These are phyloP conservation scores for Colletotrichum sansevieriae DNA, from an alignment of 2,329 filamentous ascomycete genomes.

Conservation along the genomic window DNA sequence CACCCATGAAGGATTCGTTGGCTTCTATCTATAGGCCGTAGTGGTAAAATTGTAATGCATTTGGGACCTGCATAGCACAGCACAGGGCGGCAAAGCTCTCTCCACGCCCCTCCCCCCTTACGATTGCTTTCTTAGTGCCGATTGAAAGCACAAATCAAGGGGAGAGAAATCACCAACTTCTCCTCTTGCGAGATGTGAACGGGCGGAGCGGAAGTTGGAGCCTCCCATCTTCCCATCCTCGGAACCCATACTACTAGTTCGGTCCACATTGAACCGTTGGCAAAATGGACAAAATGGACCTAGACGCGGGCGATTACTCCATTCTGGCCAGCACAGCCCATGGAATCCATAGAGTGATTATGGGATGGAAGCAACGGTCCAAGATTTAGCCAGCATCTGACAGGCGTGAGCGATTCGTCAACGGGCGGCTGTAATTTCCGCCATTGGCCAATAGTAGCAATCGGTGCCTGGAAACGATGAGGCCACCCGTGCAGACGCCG, in stretches of 20 bases:
- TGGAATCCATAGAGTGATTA: conserved; percentile 5
- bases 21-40: conserved; percentile 4
- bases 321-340: conserved; percentile 39
- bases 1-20: conserved; percentile 23
- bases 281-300: conserved; percentile 31
- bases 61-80: conserved; percentile 2
- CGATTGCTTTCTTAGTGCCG: background rate
- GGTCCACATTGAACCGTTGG: conserved; percentile 14
- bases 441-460: conserved; percentile 22
- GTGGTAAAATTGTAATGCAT: background rate
- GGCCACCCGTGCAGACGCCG: background rate
- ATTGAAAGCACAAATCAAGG: background rate
- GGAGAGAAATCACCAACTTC: no score
- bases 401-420: conserved; percentile 39
- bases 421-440: conserved; percentile 40
- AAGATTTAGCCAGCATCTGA: conserved; percentile 38
- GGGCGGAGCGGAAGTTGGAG: conserved; percentile 10
- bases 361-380: conserved; percentile 24
- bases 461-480: conserved; percentile 12
- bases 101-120: no score
- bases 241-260: conserved; percentile 13
- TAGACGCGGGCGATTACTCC: conserved; percentile 26
- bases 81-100: background rate
- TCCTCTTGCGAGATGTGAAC: background rate
- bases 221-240: conserved; percentile 23